phyloP scores from a whole-genome alignment of 306 rosid genomes.

The Glycine soja region DNA sequence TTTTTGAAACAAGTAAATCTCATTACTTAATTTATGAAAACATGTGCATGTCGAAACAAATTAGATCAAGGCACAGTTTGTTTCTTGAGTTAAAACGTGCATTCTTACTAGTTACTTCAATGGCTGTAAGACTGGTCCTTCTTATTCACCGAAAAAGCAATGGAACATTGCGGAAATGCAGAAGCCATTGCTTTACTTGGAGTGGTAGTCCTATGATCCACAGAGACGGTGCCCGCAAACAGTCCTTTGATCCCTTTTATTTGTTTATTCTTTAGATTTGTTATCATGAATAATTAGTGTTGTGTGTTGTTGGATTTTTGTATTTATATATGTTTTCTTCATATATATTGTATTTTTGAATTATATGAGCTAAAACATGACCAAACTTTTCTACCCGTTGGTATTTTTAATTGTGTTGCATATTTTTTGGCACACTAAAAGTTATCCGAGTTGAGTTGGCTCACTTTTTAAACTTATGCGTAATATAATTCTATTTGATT shows the following conservation, averaged over 20 bases:
- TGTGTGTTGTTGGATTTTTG: no score
- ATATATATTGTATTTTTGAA: no score
- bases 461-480: not conserved
- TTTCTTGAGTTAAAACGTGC: not conserved
- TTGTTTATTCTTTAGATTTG: no score
- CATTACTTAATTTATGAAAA: no score
- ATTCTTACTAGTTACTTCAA: not conserved
- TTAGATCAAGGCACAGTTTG: not conserved
- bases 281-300: no score
- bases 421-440: no score
- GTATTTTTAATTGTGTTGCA: no score
- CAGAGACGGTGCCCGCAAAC: not conserved
- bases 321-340: no score
- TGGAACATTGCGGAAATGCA: slow-evolving; percentile 43
- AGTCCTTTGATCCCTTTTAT: slow-evolving; percentile 28
- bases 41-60: not conserved
- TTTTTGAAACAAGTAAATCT: no score
- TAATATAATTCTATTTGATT: not conserved
- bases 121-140: slow-evolving; percentile 2
- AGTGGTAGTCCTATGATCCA: not conserved
- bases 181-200: slow-evolving; percentile 27
- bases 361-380: no score
- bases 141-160: slow-evolving; percentile 27
- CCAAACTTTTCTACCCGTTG: no score
- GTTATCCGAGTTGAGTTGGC: no score